These are phyloP conservation scores for Leptographium lundbergii DNA, from an alignment of 2,329 filamentous ascomycete species.

Conservation along the genomic window DNA sequence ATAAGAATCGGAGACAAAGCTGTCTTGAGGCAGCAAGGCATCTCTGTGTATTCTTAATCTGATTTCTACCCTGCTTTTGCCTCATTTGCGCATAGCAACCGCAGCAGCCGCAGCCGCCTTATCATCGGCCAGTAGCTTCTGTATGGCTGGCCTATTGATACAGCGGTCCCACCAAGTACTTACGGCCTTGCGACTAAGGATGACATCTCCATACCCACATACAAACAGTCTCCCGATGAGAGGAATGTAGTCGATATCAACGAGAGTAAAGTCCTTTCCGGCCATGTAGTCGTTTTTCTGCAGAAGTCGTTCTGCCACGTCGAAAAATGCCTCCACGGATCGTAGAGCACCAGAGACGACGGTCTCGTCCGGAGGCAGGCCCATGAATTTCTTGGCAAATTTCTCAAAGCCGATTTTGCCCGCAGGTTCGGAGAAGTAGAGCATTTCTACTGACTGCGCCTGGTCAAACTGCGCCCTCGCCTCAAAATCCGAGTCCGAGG, in stretches of 20 bases:
- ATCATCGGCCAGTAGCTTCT: slow-evolving; percentile 22
- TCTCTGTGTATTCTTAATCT: background rate
- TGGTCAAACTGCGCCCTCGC: slow-evolving; percentile 30
- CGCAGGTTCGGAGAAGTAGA: slow-evolving; percentile 30
- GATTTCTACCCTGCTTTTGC: background rate
- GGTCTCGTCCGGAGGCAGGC: slow-evolving; percentile 26
- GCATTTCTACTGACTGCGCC: slow-evolving; percentile 26
- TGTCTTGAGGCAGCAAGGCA: too few species aligned
- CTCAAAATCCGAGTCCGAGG: slow-evolving; percentile 23
- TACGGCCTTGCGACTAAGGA: slow-evolving; percentile 23
- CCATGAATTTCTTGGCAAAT: slow-evolving; percentile 30
- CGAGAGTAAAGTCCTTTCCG: slow-evolving; percentile 27
- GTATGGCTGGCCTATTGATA: slow-evolving; percentile 23
- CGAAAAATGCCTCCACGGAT: slow-evolving; percentile 28
- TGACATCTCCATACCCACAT: slow-evolving; percentile 24
- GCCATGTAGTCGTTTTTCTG: slow-evolving; percentile 30
- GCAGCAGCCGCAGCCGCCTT: slow-evolving; percentile 19
- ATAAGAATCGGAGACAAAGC: too few species aligned
- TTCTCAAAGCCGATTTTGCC: slow-evolving; percentile 31
- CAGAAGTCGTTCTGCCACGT: slow-evolving; percentile 27
- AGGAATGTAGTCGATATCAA: slow-evolving; percentile 35
- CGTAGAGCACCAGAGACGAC: slow-evolving; percentile 24
- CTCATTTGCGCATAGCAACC: slow-evolving; percentile 13
- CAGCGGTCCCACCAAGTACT: slow-evolving; percentile 29
- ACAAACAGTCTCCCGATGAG: slow-evolving; percentile 28